Percentiles rank a stretch among this genome's conserved stretches.
Evolutionary conservation across 2,329 filamentous ascomycete species (phyloP).

Genomic region (Elsinoe arachidis): DNA sequence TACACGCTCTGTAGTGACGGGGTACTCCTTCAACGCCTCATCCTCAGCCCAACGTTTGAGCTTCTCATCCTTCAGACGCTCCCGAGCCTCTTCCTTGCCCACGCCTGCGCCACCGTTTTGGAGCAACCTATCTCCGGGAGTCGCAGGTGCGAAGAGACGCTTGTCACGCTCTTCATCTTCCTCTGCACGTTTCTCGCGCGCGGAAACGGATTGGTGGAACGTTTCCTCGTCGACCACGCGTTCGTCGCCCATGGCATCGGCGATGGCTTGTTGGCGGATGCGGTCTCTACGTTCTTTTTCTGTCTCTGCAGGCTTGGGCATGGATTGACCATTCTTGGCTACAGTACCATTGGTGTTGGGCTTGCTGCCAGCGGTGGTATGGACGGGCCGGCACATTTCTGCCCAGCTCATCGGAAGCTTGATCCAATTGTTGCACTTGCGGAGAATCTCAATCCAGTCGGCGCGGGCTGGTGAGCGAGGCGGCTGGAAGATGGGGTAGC

Average conservation of each 20-base stretch:
- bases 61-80: conserved; percentile 2
- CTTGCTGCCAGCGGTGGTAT: conserved; percentile 29
- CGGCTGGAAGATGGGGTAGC: conserved; percentile 71
- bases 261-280: conserved; percentile 55
- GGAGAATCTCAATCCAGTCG: conserved; percentile 72
- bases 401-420: conserved; percentile 60
- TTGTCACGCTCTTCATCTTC: conserved; percentile 46
- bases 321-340: conserved; percentile 7
- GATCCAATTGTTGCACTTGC: conserved; percentile 61
- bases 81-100: neutral
- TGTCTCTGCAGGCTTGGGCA: conserved; percentile 29
- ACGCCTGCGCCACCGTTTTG: neutral
- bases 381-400: conserved; percentile 50
- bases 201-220: conserved; percentile 55
- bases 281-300: conserved; percentile 50
- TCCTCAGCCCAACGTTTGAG: conserved; percentile 55
- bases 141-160: conserved; percentile 12
- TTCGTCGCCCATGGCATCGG: conserved; percentile 60
- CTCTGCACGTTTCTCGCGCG: conserved; percentile 48
- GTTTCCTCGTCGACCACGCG: conserved; percentile 57
- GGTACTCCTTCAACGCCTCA: conserved; percentile 59
- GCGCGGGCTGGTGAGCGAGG: conserved; percentile 62
- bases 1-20: conserved; percentile 61
- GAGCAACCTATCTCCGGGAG: neutral
- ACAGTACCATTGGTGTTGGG: neutral